Percentiles rank a stretch among this genome's conserved stretches.
phyloP scores from a whole-genome alignment of 345 rosid species.

The Syzygium aromaticum region DNA sequence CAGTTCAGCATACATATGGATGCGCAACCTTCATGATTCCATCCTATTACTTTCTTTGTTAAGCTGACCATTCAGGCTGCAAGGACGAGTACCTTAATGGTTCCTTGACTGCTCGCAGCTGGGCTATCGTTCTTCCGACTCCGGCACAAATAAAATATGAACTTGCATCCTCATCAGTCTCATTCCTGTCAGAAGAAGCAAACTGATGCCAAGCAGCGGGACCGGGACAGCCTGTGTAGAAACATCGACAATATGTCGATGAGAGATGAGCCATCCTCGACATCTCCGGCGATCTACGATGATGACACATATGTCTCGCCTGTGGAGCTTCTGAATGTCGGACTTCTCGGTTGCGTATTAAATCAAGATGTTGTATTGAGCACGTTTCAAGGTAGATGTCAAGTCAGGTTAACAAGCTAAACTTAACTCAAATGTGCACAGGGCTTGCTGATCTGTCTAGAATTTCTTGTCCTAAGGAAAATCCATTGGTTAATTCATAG shows the following conservation, averaged over 20 bases:
- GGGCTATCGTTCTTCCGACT: not conserved
- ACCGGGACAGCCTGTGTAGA: not conserved
- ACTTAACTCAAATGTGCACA: not conserved
- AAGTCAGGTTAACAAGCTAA: not conserved
- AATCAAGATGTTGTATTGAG: no score
- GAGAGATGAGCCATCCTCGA: not conserved
- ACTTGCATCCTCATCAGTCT: not conserved
- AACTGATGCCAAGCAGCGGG: not conserved
- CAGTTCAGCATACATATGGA: not conserved
- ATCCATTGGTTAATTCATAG: not conserved
- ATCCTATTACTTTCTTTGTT: not conserved
- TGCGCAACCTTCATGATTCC: not conserved
- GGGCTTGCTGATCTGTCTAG: not conserved
- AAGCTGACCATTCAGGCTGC: not conserved
- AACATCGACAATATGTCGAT: not conserved
- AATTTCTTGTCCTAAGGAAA: not conserved
- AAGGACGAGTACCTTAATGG: not conserved
- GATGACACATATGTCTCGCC: not conserved
- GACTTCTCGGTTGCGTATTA: no score
- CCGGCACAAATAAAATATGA: fast-evolving
- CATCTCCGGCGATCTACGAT: not conserved
- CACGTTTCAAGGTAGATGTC: no score
- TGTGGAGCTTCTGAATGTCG: no score
- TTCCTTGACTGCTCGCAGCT: fast-evolving
- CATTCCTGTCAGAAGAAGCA: not conserved